Evolutionary conservation across 345 rosid species (phyloP).

Genomic region (Hibiscus trionum): DNA sequence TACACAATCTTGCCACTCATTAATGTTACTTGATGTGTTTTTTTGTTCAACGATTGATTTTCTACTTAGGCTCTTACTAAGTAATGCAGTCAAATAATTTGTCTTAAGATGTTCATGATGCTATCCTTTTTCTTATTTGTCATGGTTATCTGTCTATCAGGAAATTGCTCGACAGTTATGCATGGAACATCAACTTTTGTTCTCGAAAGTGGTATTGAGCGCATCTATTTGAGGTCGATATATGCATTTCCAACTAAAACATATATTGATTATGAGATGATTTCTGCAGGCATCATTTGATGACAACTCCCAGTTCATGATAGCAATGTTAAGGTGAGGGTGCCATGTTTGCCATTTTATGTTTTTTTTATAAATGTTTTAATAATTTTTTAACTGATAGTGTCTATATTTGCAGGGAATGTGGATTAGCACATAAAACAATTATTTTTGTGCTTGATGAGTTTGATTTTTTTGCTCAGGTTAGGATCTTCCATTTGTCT

Average conservation of each 20-base stretch:
- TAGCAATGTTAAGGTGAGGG: conserved; percentile 75
- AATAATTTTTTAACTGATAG: background rate
- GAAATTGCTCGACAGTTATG: conserved; percentile 92
- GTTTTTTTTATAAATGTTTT: background rate
- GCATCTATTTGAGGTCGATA: conserved; percentile 2
- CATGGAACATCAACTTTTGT: conserved; percentile 56
- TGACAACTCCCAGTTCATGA: conserved; percentile 81
- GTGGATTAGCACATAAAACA: conserved; percentile 93
- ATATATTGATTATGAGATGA: conserved; percentile 15
- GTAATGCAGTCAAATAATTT: background rate
- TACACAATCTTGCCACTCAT: background rate
- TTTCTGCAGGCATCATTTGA: conserved; percentile 78
- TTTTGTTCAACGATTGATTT: background rate
- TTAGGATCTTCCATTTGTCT: conserved; percentile 21
- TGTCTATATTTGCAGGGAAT: conserved; percentile 57
- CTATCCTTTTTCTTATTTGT: background rate
- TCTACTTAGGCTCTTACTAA: background rate
- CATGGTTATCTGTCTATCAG: conserved; percentile 28
- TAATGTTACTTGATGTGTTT: conserved; percentile 4
- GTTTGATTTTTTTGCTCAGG: conserved; percentile 95
- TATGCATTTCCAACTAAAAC: conserved; percentile 7
- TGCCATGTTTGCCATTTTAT: background rate
- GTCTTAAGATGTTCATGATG: background rate
- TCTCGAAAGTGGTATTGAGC: conserved; percentile 71
- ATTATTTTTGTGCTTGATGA: conserved; percentile 78